Evolutionary conservation across 2,329 filamentous ascomycete genomes (phyloP), one percentile per base, ranked within the genome.

Genomic region (Parafenestella ontariensis): DNA sequence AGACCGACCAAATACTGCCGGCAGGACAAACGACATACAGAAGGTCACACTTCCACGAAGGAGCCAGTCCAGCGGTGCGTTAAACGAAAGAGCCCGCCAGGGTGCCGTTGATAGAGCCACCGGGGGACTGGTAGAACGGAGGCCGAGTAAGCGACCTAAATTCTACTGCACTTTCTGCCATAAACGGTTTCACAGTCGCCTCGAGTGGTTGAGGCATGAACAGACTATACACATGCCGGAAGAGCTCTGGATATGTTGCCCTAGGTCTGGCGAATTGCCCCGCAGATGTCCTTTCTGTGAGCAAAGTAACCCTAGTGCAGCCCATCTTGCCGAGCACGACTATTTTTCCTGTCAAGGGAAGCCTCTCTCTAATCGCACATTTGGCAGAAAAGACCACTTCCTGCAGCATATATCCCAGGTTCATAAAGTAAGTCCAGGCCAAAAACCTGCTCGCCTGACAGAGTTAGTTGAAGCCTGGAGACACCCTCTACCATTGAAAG

Each of bases 201-300:
- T 82, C 64, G 82, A 83, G 64, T 84, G 82, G 82, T 78, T 80
- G 59, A 79, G 87, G 49, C 87, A 90, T 68, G 87, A 90, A 65
- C 6, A 75, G 87, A 52, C 86, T 86, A 69, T 71, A 86, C 57
- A 89, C 85, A 10, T 81, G 88, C 72, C 81, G 11, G 58, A 63
- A 40, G 62, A 68, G 43, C 49, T 66, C 1, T 69, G 63, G 62
- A 49, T 68, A 8, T 68, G 63, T 50, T 68, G 66, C 42, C 66
- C 64, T 4, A 52, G 61, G 7, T 64, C 54, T 13, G 66, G 61
- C 21, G 48, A 57, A 79, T 2, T 82, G 83, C 55, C 63, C 69
- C 9, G 66, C 67, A 54, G 56, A 31, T 84, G 82, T 66, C 80
- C 79, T 17, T 84, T 83, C 59, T 84, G 82, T 66, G 76, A 75